Base-by-base conservation (phyloP, 1,139 yeast genomes). In the Zygosaccharomyces sapae region DNA sequence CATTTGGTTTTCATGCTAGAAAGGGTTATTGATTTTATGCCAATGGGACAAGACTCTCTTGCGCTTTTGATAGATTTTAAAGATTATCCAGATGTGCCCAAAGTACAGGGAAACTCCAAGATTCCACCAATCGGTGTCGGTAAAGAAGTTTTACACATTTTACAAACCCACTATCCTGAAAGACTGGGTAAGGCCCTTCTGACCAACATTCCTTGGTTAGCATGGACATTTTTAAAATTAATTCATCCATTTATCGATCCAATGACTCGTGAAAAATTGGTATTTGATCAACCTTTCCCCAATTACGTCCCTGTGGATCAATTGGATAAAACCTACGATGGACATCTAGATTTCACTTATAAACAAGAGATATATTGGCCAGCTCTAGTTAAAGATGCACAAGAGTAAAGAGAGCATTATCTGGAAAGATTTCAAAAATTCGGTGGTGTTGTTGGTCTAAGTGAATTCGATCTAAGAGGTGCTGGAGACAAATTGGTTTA, bases 231-330 rank as follows among this genome's bases (percentile, higher is more conserved):
- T 63, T 73, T 92, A 63, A 89, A 86, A 68, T 71, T 90, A 53
- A 90, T 90, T 48, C 86, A 87, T 54, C 97, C 97, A 1, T 92
- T 92, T 62, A 90, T 92, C 52, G 98, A 92, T 63, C 97, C 98
- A 2, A 70, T 88, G 62, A 92, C 97, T 1, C 76, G 95, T 56
- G 96, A 88, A 69, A 92, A 92, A 70, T 77, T 94, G 38, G 90
- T 88, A 3, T 90, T 83, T 63, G 95, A 87, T 63, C 88, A 89
- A 60, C 96, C 96, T 4, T 87, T 89, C 68, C 78, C 80, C 38
- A 74, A 86, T 33, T 90, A 83, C 60, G 95, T 89, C 3, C 95
- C 95, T 2, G 69, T 69, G 39, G 83, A 81, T 51, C 96, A 89
- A 66, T 74, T 92, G 50, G 97, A 89, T 62, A 75, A 78, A 59